Conservation (phyloP, 768 basidiomycete genomes). For the Lactifluus echinatus region DNA sequence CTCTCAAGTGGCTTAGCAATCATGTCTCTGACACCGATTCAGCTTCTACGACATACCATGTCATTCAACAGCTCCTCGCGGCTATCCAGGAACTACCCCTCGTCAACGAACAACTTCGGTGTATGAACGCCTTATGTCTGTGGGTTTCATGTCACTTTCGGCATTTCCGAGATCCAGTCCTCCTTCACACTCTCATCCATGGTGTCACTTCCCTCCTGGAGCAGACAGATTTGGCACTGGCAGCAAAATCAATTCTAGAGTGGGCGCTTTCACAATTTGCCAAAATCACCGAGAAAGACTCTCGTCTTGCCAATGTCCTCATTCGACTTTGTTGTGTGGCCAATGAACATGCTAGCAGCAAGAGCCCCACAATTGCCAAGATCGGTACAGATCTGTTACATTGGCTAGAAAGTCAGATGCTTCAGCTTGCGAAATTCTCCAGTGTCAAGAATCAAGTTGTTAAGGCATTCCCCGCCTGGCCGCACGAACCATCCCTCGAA, state of each 20-base stretch:
- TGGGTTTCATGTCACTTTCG: conserved; percentile 56
- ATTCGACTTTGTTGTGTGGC: conserved; percentile 58
- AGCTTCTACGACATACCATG: conserved; percentile 65
- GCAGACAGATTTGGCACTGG: conserved; percentile 56
- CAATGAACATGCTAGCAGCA: conserved; percentile 40
- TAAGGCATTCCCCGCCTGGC: conserved; percentile 68
- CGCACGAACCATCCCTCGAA: conserved; percentile 45
- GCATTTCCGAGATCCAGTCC: conserved; percentile 46
- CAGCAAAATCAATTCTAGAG: conserved; percentile 68
- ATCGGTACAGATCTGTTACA: conserved; percentile 42
- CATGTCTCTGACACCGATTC: conserved; percentile 35
- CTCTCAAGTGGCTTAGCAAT: conserved; percentile 51
- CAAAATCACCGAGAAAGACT: conserved; percentile 33
- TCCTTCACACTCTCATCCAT: conserved; percentile 62
- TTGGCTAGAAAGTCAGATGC: conserved; percentile 57
- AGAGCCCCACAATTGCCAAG: conserved; percentile 25
- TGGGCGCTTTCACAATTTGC: conserved; percentile 62
- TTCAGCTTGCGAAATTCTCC: conserved; percentile 33
- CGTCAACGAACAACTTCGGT: conserved; percentile 75
- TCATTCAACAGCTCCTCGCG: conserved; percentile 64
- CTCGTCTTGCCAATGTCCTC: conserved; percentile 54
- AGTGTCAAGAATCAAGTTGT: conserved; percentile 36
- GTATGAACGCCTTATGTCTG: conserved; percentile 63
- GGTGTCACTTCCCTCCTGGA: conserved; percentile 57
- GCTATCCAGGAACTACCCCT: conserved; percentile 57